Percentiles rank a stretch among this genome's conserved stretches.
phyloP scores from a whole-genome alignment of 495 filamentous ascomycete genomes.

The Aspergillus homomorphus region DNA sequence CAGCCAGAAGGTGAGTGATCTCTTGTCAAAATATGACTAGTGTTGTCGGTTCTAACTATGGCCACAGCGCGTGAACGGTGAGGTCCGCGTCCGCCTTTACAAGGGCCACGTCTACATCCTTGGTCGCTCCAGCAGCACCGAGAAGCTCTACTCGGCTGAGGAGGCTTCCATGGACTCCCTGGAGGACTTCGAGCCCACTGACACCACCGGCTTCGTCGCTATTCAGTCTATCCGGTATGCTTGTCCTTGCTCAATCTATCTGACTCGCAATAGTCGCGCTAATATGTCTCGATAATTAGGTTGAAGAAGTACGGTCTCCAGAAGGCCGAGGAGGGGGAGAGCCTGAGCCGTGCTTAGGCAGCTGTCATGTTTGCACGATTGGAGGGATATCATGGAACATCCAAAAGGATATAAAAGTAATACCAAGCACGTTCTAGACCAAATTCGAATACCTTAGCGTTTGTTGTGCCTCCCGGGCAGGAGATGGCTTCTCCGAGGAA shows the following conservation, averaged over 20 bases:
- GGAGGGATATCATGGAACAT: neutral
- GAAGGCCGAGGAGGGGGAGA: conserved; percentile 62
- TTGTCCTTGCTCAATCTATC: neutral
- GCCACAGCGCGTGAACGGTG: conserved; percentile 54
- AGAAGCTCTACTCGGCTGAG: conserved; percentile 80
- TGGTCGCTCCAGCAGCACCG: conserved; percentile 69
- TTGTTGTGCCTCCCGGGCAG: too few relatives aligned
- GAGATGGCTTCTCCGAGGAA: too few relatives aligned
- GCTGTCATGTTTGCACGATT: neutral
- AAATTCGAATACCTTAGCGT: neutral
- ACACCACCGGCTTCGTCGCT: conserved; percentile 75
- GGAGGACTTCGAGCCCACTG: conserved; percentile 71
- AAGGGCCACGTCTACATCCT: conserved; percentile 75
- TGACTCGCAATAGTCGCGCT: neutral
- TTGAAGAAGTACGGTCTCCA: conserved; percentile 83
- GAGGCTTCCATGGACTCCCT: conserved; percentile 88
- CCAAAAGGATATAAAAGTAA: neutral
- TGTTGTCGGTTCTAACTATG: neutral
- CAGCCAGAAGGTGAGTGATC: conserved; percentile 54
- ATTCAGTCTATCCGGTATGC: conserved; percentile 16
- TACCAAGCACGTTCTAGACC: neutral
- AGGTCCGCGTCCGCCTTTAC: conserved; percentile 69
- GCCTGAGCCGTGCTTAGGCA: conserved; percentile 15
- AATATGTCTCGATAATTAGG: conserved; percentile 70
- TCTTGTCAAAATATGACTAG: neutral